A percentile compares a stretch with the other conserved stretches of the same genome.
These are phyloP conservation scores for Pythium folliculosum DNA, from an alignment of 352 stramenopile genomes.

Conservation along the genomic window DNA sequence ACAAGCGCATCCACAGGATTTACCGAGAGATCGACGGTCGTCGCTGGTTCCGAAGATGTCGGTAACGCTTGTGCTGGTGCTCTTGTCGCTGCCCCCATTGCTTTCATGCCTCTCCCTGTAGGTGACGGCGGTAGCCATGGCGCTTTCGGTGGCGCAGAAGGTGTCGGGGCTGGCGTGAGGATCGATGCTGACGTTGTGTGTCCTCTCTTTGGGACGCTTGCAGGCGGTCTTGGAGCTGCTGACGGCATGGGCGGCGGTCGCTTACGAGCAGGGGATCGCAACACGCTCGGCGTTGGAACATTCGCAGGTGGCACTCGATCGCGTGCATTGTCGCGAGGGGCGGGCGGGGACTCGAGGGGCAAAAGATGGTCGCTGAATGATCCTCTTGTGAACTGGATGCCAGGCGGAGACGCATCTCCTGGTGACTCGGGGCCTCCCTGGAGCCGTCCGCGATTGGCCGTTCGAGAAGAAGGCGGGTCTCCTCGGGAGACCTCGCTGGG, in stretches of 20 bases:
- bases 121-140: background rate
- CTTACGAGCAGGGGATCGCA: constrained; percentile 12
- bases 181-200: constrained; percentile 14
- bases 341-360: constrained; percentile 15
- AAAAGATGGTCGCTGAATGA: constrained; percentile 31
- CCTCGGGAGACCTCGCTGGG: background rate
- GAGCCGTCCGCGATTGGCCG: background rate
- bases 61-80: background rate
- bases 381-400: constrained; percentile 26
- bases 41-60: constrained; percentile 19
- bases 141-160: background rate
- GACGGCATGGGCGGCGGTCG: constrained; percentile 5
- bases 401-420: constrained; percentile 9
- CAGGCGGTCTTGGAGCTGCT: constrained; percentile 2
- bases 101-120: constrained; percentile 2
- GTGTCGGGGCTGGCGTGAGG: background rate
- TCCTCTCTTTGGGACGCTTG: background rate
- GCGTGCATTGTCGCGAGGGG: background rate
- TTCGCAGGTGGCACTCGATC: background rate
- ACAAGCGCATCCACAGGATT: constrained; percentile 67
- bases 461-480: background rate
- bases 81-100: background rate
- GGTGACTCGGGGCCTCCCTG: constrained; percentile 5
- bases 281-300: constrained; percentile 5
- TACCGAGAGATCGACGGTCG: constrained; percentile 19